phyloP scores from a whole-genome alignment of 179 eudicot species.

The Beta corolliflora region DNA sequence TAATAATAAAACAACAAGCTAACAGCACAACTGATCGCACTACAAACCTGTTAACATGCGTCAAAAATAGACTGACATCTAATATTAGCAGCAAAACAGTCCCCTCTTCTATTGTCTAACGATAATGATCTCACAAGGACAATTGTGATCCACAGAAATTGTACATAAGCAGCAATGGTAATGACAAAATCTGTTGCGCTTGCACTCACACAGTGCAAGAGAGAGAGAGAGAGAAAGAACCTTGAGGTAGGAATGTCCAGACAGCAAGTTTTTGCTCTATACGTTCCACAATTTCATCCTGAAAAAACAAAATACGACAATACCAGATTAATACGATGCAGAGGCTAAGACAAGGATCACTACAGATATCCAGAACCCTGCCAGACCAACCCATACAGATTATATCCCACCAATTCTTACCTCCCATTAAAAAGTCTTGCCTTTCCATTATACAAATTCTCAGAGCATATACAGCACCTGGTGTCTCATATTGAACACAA shows the following conservation, averaged over 20 bases:
- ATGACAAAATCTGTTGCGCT: background rate
- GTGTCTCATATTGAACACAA: no score
- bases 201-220: background rate
- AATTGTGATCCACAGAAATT: background rate
- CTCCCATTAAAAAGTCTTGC: background rate
- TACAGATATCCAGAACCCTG: background rate
- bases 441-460: background rate
- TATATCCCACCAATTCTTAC: background rate
- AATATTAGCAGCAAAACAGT: background rate
- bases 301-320: slow-evolving; percentile 5
- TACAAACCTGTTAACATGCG: background rate
- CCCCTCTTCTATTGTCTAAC: background rate
- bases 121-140: background rate
- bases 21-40: background rate
- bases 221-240: slow-evolving; percentile 36
- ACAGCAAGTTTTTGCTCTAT: slow-evolving; percentile 87
- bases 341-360: background rate
- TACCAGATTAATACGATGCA: background rate
- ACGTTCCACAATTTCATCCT: slow-evolving; percentile 84
- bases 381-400: background rate
- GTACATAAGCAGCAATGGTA: background rate
- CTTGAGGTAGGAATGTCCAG: slow-evolving; percentile 96
- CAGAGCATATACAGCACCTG: background rate
- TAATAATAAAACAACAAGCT: background rate
- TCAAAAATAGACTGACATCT: background rate